Evolutionary conservation across 2,329 filamentous ascomycete genomes (phyloP), one percentile per base, ranked within the genome.

Genomic region (Penicillium sp.): DNA sequence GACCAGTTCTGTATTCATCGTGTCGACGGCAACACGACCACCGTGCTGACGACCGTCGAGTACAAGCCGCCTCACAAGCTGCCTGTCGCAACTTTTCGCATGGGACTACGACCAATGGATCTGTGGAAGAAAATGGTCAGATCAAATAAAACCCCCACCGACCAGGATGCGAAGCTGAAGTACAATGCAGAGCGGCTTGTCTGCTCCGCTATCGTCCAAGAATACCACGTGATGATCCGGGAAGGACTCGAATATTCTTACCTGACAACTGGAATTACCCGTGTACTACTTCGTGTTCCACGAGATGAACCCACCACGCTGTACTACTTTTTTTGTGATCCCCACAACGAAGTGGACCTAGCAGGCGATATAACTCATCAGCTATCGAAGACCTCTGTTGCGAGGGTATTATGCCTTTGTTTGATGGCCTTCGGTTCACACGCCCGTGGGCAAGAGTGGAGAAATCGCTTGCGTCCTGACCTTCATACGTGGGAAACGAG

Each of bases 261-360:
- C 3, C 1, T 51, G 3, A 45, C 25, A 3, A 51, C 29, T 31
- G 18, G 40, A 10, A 10, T 45, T 21, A 6, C 8, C 6, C 25
- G 13, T 23, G 25, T 51, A 1, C 59, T 61, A 8, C 58, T 66
- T 2, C 32, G 49, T 10, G 48, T 68, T 34, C 58, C 52, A 12
- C 54, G 59, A 3, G 52, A 68, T 27, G 53, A 67, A 4, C 63
- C 65, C 8, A 56, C 23, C 15, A 64, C 50, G 1, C 52, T 68
- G 3, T 66, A 66, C 50, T 68, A 69, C 50, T 57, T 59, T 52
- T 55, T 65, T 12, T 60, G 56, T 54, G 59, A 68, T 18, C 66
- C 64, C 1, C 60, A 61, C 13, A 49, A 44, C 8, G 27, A 46
- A 41, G 31, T 37, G 16, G 16, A 25, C 8, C 0, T 6, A 34